A percentile compares a stretch with the other conserved stretches of the same genome.
phyloP scores from a whole-genome alignment of 352 stramenopile species.

The Phytopythium vexans region DNA sequence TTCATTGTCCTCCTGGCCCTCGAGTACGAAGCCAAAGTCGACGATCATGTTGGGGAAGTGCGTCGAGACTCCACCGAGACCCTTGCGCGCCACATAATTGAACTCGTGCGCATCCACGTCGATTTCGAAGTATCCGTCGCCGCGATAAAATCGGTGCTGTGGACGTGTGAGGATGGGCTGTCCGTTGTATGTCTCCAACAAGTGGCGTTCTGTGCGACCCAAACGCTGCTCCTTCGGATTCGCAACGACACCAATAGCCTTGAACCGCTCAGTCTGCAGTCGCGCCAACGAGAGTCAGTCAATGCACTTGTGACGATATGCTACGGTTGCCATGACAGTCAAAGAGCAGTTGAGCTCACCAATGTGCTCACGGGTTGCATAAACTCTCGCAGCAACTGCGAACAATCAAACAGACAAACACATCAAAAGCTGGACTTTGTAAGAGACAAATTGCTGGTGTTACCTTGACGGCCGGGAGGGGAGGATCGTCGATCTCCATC shows the following conservation, averaged over 20 bases:
- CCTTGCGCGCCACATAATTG: conserved; percentile 80
- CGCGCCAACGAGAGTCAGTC: conserved; percentile 1
- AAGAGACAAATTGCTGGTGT: not conserved
- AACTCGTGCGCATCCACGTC: conserved; percentile 83
- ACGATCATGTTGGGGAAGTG: conserved; percentile 82
- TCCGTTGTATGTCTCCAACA: conserved; percentile 82
- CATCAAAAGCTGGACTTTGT: not conserved
- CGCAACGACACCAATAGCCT: conserved; percentile 78
- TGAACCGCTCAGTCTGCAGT: conserved; percentile 70
- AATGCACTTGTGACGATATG: not conserved
- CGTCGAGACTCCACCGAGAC: conserved; percentile 62
- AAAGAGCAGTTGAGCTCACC: conserved; percentile 9
- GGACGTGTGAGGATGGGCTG: conserved; percentile 78
- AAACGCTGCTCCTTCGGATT: conserved; percentile 72
- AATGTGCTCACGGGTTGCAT: conserved; percentile 31
- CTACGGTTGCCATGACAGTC: not conserved
- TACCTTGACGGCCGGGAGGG: conserved; percentile 51
- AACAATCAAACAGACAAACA: not conserved
- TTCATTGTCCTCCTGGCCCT: conserved; percentile 74
- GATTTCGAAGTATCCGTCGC: conserved; percentile 77
- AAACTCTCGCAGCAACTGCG: conserved; percentile 32
- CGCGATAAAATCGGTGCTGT: conserved; percentile 72
- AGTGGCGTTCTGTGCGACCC: conserved; percentile 63
- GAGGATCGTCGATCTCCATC: conserved; percentile 36
- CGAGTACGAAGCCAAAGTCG: conserved; percentile 81